Conservation (phyloP, 2,329 filamentous ascomycete genomes). For the Paecilomyces niveus region DNA sequence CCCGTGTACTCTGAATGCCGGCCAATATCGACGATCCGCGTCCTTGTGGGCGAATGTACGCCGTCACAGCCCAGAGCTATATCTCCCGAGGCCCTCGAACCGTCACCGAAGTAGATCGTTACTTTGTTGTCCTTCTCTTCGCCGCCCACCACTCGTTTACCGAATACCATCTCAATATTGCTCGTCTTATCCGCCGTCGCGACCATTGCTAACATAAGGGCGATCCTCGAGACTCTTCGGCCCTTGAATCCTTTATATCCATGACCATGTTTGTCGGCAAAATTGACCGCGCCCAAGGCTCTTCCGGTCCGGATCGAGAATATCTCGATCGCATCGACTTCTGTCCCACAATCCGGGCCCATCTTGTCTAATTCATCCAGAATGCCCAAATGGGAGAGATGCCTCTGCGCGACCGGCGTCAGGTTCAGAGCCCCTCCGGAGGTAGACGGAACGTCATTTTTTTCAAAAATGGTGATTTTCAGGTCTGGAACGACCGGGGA, state of each 20-base stretch:
- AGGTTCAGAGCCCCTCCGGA: slow-evolving; percentile 40
- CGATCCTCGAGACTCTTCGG: slow-evolving; percentile 34
- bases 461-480: slow-evolving; percentile 33
- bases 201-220: slow-evolving; percentile 35
- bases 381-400: slow-evolving; percentile 36
- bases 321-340: slow-evolving; percentile 35
- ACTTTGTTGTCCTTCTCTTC: slow-evolving; percentile 25
- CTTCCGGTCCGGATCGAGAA: slow-evolving; percentile 34
- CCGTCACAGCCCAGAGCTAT: slow-evolving; percentile 36
- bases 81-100: slow-evolving; percentile 24
- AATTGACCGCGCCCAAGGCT: slow-evolving; percentile 31
- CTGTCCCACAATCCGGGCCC: slow-evolving; percentile 31
- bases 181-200: slow-evolving; percentile 26
- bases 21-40: slow-evolving; percentile 28
- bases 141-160: slow-evolving; percentile 32
- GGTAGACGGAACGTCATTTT: slow-evolving; percentile 34
- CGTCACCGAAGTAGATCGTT: slow-evolving; percentile 32
- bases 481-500: slow-evolving; percentile 24
- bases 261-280: slow-evolving; percentile 27
- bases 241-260: slow-evolving; percentile 31
- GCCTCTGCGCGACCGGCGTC: slow-evolving; percentile 37
- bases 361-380: slow-evolving; percentile 30
- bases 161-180: slow-evolving; percentile 34
- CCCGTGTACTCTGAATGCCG: slow-evolving; percentile 33
- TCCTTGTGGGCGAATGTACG: slow-evolving; percentile 33